A percentile compares a stretch with the other conserved stretches of the same genome.
These are phyloP conservation scores for Colletotrichum sp. DNA, from an alignment of 2,329 filamentous ascomycete genomes.

Conservation along the genomic window DNA sequence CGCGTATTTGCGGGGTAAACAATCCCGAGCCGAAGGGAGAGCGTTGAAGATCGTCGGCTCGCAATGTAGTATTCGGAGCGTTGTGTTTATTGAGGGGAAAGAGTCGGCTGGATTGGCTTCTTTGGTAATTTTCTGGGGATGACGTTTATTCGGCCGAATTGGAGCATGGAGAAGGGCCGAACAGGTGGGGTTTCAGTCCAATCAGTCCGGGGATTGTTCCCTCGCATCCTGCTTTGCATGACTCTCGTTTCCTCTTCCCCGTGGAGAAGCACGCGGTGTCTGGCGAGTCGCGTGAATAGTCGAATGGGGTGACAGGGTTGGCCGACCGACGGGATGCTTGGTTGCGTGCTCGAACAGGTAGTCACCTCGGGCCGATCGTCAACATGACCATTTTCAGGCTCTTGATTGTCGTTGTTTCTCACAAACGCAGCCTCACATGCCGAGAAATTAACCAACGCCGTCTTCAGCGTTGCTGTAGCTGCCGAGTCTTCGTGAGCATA, in stretches of 20 bases:
- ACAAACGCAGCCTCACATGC: neutral
- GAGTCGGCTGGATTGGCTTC: neutral
- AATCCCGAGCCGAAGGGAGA: neutral
- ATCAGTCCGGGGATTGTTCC: neutral
- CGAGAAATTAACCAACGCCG: neutral
- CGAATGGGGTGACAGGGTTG: neutral
- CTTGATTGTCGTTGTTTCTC: neutral
- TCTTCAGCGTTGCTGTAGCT: neutral
- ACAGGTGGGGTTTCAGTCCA: neutral
- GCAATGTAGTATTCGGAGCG: neutral
- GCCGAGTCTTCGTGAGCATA: neutral
- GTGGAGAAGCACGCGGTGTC: neutral
- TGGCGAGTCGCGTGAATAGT: neutral
- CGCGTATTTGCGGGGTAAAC: neutral
- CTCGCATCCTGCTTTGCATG: neutral
- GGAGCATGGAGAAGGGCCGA: neutral
- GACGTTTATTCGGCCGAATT: neutral
- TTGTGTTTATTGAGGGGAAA: neutral
- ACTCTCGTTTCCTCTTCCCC: neutral
- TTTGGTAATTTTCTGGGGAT: neutral
- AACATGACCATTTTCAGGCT: neutral
- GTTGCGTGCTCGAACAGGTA: neutral
- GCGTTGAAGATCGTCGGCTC: neutral
- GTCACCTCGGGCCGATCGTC: neutral
- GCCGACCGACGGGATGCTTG: neutral